phyloP scores from a whole-genome alignment of 1,284 basidiomycete genomes.

The Sporisorium scitamineum region DNA sequence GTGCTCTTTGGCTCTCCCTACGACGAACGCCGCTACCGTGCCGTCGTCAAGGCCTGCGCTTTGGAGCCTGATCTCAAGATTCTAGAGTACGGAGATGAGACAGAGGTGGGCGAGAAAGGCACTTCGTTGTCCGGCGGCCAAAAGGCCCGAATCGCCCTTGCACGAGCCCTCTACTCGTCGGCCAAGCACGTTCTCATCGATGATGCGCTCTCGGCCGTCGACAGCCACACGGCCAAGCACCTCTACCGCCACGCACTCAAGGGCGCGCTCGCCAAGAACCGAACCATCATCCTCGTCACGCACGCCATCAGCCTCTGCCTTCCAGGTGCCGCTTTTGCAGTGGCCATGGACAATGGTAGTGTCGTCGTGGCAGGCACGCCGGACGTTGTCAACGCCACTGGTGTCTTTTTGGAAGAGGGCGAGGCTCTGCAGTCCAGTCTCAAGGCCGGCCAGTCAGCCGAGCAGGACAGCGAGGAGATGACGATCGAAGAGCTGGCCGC shows the following conservation, averaged over 20 bases:
- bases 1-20: constrained; percentile 89
- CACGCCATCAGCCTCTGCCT: constrained; percentile 84
- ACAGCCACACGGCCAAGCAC: constrained; percentile 85
- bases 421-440: constrained; percentile 47
- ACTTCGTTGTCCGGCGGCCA: constrained; percentile 85
- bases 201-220: constrained; percentile 89
- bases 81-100: constrained; percentile 92
- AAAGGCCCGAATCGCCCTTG: constrained; percentile 80
- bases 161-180: constrained; percentile 91
- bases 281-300: constrained; percentile 84
- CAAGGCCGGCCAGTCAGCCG: constrained; percentile 18
- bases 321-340: constrained; percentile 77
- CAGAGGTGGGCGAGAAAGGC: constrained; percentile 87
- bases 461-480: constrained; percentile 39
- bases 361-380: constrained; percentile 78
- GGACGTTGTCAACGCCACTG: constrained; percentile 69
- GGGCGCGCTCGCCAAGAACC: constrained; percentile 76
- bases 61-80: constrained; percentile 85
- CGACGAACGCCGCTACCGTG: constrained; percentile 80
- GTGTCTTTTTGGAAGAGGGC: constrained; percentile 52
- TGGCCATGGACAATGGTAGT: constrained; percentile 80
- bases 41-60: constrained; percentile 84
- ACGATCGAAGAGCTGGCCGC: constrained; percentile 63
- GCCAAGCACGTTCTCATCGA: constrained; percentile 87
- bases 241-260: constrained; percentile 77